phyloP scores from a whole-genome alignment of 2,329 filamentous ascomycete genomes.

The Pseudonectria foliicola region DNA sequence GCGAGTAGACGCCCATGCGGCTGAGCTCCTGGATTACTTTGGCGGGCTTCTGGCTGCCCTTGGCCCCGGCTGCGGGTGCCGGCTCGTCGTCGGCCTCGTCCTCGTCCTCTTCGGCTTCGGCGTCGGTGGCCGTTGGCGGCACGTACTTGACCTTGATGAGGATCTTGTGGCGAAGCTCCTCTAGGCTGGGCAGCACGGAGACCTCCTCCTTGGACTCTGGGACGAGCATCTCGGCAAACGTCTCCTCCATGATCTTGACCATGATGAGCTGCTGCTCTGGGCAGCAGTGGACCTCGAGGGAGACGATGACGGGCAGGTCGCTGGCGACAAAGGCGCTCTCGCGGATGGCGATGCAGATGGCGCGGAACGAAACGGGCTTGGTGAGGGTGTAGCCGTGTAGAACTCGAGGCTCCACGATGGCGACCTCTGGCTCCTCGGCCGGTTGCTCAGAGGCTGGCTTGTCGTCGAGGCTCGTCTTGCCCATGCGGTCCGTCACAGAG shows the following conservation, averaged over 20 bases:
- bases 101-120: conserved; percentile 29
- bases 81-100: conserved; percentile 37
- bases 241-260: conserved; percentile 84
- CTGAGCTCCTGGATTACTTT: conserved; percentile 70
- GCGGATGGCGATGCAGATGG: conserved; percentile 74
- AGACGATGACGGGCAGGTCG: conserved; percentile 84
- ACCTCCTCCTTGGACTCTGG: conserved; percentile 42
- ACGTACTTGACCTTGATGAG: conserved; percentile 74
- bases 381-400: conserved; percentile 88
- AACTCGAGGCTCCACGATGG: conserved; percentile 62
- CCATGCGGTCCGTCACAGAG: conserved; percentile 30
- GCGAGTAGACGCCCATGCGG: conserved; percentile 72
- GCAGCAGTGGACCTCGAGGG: conserved; percentile 82
- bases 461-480: conserved; percentile 39
- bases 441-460: conserved; percentile 11
- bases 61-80: conserved; percentile 16
- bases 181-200: conserved; percentile 57
- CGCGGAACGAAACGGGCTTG: conserved; percentile 77
- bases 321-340: conserved; percentile 69
- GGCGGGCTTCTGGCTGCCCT: conserved; percentile 44
- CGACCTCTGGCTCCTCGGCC: conserved; percentile 19
- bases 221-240: conserved; percentile 69
- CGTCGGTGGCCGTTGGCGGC: conserved; percentile 32
- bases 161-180: conserved; percentile 68
- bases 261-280: conserved; percentile 79